Conservation (phyloP, 2,329 filamentous ascomycete genomes). For the Apiospora rasikravindrae region DNA sequence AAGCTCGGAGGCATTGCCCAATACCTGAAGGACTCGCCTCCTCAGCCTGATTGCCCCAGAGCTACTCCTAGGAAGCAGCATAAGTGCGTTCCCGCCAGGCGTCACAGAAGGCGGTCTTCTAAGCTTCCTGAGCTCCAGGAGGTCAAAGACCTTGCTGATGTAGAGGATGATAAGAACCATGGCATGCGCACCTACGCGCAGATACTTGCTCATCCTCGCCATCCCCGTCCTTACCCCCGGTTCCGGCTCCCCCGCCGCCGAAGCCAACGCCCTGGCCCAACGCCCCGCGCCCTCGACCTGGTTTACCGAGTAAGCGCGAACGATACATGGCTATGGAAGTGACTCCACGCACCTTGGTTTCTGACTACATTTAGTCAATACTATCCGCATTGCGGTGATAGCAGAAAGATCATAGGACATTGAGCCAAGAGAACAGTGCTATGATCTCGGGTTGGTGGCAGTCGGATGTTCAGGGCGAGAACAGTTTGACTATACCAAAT, state of each 20-base stretch:
- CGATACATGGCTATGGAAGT: not conserved
- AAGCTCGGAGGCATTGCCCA: too few relatives aligned
- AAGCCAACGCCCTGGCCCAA: not conserved
- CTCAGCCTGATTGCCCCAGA: too few relatives aligned
- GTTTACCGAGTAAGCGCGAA: not conserved
- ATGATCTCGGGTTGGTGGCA: not conserved
- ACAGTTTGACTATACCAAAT: not conserved
- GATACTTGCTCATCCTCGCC: too few relatives aligned
- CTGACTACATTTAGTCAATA: not conserved
- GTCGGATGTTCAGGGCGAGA: not conserved
- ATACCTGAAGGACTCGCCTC: too few relatives aligned
- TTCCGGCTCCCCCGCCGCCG: not conserved
- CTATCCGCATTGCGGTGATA: not conserved
- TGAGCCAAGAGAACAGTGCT: not conserved
- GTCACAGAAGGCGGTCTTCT: too few relatives aligned
- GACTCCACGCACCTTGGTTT: not conserved
- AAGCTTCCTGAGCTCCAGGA: too few relatives aligned
- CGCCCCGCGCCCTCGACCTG: not conserved
- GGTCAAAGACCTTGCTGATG: too few relatives aligned
- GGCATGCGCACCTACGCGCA: too few relatives aligned
- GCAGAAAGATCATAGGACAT: not conserved
- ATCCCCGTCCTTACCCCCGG: too few relatives aligned
- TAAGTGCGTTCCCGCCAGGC: too few relatives aligned
- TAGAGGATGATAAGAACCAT: too few relatives aligned
- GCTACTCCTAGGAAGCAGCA: too few relatives aligned